phyloP scores from a whole-genome alignment of 192 early-diverging fungal genomes.

The Podila clonocystis region DNA sequence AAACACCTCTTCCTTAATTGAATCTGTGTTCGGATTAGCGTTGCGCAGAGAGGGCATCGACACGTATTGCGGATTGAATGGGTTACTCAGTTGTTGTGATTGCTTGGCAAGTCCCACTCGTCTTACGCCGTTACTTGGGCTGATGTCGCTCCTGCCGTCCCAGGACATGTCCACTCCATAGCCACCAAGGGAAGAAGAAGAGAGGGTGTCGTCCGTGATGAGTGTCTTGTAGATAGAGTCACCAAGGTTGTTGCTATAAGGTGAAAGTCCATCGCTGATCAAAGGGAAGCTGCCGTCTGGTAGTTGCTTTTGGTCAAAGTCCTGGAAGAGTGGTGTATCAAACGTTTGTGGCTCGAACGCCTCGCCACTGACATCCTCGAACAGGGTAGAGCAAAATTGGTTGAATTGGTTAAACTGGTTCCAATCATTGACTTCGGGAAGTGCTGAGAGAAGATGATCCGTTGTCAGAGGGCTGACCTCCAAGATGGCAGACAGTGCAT shows the following conservation, averaged over 20 bases:
- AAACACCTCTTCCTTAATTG: conserved; percentile 19
- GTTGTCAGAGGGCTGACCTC: conserved; percentile 25
- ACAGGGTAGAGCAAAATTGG: conserved; percentile 32
- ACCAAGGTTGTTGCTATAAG: neutral
- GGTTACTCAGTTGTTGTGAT: conserved; percentile 10
- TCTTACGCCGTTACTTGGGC: conserved; percentile 3
- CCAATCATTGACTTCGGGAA: conserved; percentile 29
- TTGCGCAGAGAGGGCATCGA: conserved; percentile 17
- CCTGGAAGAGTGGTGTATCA: conserved; percentile 31
- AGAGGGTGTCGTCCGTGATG: neutral
- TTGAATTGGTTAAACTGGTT: conserved; percentile 46
- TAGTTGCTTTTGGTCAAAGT: conserved; percentile 28
- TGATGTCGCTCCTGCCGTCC: neutral
- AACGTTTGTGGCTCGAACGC: conserved; percentile 23
- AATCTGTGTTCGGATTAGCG: neutral
- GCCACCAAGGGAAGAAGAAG: neutral
- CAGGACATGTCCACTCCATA: no score
- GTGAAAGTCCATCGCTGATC: neutral
- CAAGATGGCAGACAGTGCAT: conserved; percentile 33
- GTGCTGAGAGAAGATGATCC: conserved; percentile 17
- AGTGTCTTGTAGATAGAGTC: neutral
- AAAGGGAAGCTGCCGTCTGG: neutral
- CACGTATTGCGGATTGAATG: conserved; percentile 32
- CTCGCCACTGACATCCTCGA: conserved; percentile 48
- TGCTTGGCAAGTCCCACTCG: neutral